Evolutionary conservation across 2,329 filamentous ascomycete genomes (phyloP), one percentile per base, ranked within the genome.

Genomic region (Monilinia fructigena): DNA sequence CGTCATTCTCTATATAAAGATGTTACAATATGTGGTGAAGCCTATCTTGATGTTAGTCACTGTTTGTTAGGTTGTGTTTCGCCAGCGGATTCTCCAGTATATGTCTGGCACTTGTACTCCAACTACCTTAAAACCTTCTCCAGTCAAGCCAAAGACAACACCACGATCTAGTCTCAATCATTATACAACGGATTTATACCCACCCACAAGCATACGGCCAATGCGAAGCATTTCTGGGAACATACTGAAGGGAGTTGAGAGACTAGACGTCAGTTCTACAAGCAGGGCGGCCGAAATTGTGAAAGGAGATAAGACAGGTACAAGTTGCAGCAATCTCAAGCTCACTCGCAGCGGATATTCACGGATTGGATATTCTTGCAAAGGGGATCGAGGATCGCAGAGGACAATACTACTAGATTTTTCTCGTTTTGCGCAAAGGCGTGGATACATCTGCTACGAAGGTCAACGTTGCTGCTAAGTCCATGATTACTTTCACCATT

Each of bases 161-260:
- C 86, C 87, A 3, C 72, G 83, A 50, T 73, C 76, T 62, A 79
- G 80, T 69, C 78, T 93, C 69, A 78, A 80, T 65, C 82, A 89
- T 72, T 72, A 84, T 98, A 74, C 85, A 83, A 72, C 89, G 89
- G 74, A 79, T 99, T 52, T 96, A 97, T 80, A 95, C 92, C 31
- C 95, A 99, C 78, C 93, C 94, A 12, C 95, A 99, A 79, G 95
- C 93, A 38, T 97, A 95, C 82, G 93, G 93, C 35, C 95, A 99
- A 79, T 97, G 93, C 78, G 87, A 88, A 55, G 78, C 76, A 11
- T 97, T 97, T 78, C 84, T 97, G 35, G 81, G 83, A 11, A 80
- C 82, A 38, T 82, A 91, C 73, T 97, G 69, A 88, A 87, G 72
- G 86, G 86, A 55, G 82, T 89, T n/a, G 92, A 96, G 79, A 84